phyloP scores from a whole-genome alignment of 2,329 filamentous ascomycete species.

The Monilinia aucupariae region DNA sequence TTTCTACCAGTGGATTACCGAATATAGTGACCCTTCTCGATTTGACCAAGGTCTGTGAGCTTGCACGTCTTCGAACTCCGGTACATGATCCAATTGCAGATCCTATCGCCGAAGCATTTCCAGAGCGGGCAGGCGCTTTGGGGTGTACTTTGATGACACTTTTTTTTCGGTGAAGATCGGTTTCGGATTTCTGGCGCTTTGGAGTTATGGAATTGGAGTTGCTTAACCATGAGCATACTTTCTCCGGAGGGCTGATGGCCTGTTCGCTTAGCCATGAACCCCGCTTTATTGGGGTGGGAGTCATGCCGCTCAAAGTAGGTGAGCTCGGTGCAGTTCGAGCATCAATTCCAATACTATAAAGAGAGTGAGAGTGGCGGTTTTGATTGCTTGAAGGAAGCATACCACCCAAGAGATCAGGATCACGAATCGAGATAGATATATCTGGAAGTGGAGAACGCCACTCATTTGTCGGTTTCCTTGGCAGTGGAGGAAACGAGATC shows the following conservation, averaged over 20 bases:
- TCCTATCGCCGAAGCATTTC: constrained; percentile 18
- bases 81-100: constrained; percentile 24
- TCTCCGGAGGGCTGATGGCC: constrained; percentile 10
- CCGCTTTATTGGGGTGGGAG: not conserved
- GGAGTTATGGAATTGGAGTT: not conserved
- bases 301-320: not conserved
- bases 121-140: constrained; percentile 21
- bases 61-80: constrained; percentile 19
- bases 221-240: constrained; percentile 5
- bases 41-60: constrained; percentile 17
- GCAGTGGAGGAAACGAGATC: constrained; percentile 30
- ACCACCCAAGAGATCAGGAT: not conserved
- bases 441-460: constrained; percentile 31
- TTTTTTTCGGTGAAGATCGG: not conserved
- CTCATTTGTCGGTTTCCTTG: constrained; percentile 28
- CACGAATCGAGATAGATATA: constrained; percentile 16
- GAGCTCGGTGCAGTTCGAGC: constrained; percentile 11
- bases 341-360: constrained; percentile 28
- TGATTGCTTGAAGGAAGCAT: not conserved
- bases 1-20: not conserved
- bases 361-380: constrained; percentile 14
- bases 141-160: constrained; percentile 23
- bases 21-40: constrained; percentile 23
- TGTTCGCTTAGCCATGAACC: not conserved
- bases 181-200: constrained; percentile 9